phyloP scores from a whole-genome alignment of 2,329 filamentous ascomycete species.

The Macrophomina tecta region DNA sequence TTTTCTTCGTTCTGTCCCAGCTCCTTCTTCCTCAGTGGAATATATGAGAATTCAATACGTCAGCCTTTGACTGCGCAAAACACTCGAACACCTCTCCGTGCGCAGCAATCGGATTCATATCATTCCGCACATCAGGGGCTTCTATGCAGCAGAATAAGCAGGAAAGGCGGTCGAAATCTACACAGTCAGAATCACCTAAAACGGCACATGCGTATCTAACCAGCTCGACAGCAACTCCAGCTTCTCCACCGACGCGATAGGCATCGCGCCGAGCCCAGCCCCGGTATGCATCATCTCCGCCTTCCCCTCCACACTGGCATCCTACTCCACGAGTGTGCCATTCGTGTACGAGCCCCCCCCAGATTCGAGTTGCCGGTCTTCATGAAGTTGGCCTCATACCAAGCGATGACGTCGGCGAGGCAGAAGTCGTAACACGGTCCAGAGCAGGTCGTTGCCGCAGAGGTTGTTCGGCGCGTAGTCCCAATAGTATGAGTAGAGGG shows the following conservation, averaged over 20 bases:
- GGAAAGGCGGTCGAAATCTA: no score
- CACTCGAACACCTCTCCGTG: no score
- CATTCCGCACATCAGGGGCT: no score
- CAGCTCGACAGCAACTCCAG: not conserved
- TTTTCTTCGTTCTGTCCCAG: no score
- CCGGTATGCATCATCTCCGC: not conserved
- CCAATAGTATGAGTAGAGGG: constrained; percentile 47
- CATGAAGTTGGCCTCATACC: constrained; percentile 46
- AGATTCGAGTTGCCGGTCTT: constrained; percentile 38
- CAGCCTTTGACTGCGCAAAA: no score
- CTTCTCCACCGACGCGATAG: not conserved
- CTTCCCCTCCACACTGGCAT: not conserved
- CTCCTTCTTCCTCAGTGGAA: no score
- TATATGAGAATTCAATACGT: no score
- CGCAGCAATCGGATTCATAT: no score
- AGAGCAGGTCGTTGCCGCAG: constrained; percentile 39
- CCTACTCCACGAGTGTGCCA: not conserved
- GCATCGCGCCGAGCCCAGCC: not conserved
- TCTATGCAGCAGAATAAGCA: no score
- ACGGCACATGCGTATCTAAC: not conserved
- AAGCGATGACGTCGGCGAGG: constrained; percentile 39
- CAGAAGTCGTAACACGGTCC: constrained; percentile 40
- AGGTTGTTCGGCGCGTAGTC: constrained; percentile 46
- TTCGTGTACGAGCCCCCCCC: constrained; percentile 9
- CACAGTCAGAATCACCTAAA: no score